phyloP scores from a whole-genome alignment of 768 basidiomycete species.

The Tulasnella sp. region DNA sequence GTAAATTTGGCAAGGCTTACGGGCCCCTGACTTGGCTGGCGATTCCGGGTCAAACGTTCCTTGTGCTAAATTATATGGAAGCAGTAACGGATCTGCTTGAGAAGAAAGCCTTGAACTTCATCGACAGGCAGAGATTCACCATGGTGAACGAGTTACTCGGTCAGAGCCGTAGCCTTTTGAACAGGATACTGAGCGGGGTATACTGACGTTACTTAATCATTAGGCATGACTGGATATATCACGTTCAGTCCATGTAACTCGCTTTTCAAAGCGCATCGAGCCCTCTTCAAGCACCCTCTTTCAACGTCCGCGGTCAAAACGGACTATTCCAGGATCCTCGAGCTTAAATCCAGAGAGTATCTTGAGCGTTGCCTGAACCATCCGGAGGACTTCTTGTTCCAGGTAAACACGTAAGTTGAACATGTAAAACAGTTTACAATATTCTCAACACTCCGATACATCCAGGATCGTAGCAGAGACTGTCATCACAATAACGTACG shows the following conservation, averaged over 20 bases:
- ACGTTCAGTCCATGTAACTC: neutral
- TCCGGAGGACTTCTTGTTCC: neutral
- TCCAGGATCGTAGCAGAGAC: neutral
- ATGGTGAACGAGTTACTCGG: neutral
- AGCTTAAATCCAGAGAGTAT: neutral
- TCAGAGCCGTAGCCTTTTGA: neutral
- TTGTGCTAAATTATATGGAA: conserved; percentile 7
- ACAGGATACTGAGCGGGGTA: no score
- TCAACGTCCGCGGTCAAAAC: neutral
- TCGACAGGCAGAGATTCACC: conserved; percentile 8
- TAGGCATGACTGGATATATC: neutral
- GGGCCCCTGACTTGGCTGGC: neutral
- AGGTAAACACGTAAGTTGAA: neutral
- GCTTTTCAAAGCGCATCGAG: neutral
- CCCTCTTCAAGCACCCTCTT: neutral
- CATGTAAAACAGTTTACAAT: no score
- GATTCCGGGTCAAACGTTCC: conserved; percentile 2
- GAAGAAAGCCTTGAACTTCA: conserved; percentile 12
- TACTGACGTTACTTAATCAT: no score
- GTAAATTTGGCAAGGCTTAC: neutral
- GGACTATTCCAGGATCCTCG: neutral
- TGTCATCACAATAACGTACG: neutral
- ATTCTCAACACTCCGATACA: no score
- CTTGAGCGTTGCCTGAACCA: neutral
- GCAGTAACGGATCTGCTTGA: conserved; percentile 15